Percentiles rank a stretch among this genome's conserved stretches.
These are phyloP conservation scores for Tulasnella sp. DNA, from an alignment of 768 basidiomycete species.

Conservation along the genomic window DNA sequence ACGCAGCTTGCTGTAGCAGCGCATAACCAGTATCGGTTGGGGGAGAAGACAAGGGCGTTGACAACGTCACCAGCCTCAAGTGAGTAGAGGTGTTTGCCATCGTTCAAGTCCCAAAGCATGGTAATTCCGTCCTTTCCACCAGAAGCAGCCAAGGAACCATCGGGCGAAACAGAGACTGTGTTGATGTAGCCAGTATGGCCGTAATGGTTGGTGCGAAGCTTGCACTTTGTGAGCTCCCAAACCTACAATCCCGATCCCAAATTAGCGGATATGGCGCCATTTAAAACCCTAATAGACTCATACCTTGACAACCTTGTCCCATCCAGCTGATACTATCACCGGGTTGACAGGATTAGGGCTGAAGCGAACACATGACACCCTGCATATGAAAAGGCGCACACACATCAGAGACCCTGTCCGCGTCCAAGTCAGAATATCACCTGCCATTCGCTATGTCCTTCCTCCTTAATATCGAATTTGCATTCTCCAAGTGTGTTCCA, in stretches of 20 bases:
- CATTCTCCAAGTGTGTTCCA: slow-evolving; percentile 99
- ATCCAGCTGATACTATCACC: slow-evolving; percentile 96
- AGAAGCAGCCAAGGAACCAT: slow-evolving; percentile 96
- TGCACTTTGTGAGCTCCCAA: slow-evolving; percentile 99
- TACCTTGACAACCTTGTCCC: slow-evolving; percentile 99
- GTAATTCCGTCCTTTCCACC: slow-evolving; percentile 99
- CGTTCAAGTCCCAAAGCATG: slow-evolving; percentile 99
- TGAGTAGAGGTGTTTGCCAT: slow-evolving; percentile 99
- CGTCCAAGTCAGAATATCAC: slow-evolving; percentile 13
- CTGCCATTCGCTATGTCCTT: slow-evolving; percentile 91
- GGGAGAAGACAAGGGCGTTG: slow-evolving; percentile 98
- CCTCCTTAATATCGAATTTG: slow-evolving; percentile 99
- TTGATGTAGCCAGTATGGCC: slow-evolving; percentile 99
- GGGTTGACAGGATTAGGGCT: slow-evolving; percentile 96
- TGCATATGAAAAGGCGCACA: slow-evolving; percentile 24
- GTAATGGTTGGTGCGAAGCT: slow-evolving; percentile 99
- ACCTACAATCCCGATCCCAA: slow-evolving; percentile 49
- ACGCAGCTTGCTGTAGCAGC: slow-evolving; percentile 94
- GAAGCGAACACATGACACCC: slow-evolving; percentile 99
- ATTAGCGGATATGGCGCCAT: slow-evolving; percentile 28
- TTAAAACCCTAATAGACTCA: slow-evolving; percentile 22
- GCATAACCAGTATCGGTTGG: slow-evolving; percentile 99
- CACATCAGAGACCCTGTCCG: background rate
- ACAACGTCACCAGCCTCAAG: slow-evolving; percentile 97
- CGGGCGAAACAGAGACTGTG: slow-evolving; percentile 95